Conservation (phyloP, 2,329 filamentous ascomycete genomes). For the Parastagonospora nodorum region DNA sequence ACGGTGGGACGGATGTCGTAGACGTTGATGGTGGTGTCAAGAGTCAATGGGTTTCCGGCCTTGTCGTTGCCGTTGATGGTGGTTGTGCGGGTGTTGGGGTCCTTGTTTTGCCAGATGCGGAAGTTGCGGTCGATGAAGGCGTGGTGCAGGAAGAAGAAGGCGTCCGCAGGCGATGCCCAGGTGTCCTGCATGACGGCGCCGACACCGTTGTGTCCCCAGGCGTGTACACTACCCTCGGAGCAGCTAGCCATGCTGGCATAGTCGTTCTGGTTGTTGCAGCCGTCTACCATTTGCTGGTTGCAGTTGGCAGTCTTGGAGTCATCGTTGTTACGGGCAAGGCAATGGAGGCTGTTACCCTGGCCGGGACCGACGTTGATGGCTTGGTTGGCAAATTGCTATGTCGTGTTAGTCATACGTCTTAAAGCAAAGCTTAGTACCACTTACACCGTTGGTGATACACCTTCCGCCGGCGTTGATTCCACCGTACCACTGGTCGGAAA, state of each 20-base stretch:
- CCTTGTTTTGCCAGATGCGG: slow-evolving; percentile 56
- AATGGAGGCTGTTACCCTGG: slow-evolving; percentile 32
- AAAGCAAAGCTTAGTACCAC: slow-evolving; percentile 7
- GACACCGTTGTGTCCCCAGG: slow-evolving; percentile 44
- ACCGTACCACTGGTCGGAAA: slow-evolving; percentile 35
- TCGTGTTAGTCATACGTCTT: slow-evolving; percentile 4
- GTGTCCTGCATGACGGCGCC: slow-evolving; percentile 42
- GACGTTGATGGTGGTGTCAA: slow-evolving; percentile 35
- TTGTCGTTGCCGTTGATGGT: slow-evolving; percentile 49
- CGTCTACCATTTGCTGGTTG: slow-evolving; percentile 32
- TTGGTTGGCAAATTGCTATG: slow-evolving; percentile 39
- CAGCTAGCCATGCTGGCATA: slow-evolving; percentile 38
- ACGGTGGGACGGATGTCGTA: slow-evolving; percentile 34
- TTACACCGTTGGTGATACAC: slow-evolving; percentile 42
- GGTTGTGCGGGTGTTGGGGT: slow-evolving; percentile 22
- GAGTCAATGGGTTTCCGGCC: slow-evolving; percentile 24
- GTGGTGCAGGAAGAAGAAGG: slow-evolving; percentile 58
- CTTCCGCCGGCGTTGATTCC: slow-evolving; percentile 27
- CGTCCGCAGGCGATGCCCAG: slow-evolving; percentile 41
- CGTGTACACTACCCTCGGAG: slow-evolving; percentile 37
- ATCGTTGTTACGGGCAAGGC: slow-evolving; percentile 38
- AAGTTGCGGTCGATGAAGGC: slow-evolving; percentile 56
- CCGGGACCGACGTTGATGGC: slow-evolving; percentile 39
- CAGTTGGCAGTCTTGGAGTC: slow-evolving; percentile 31
- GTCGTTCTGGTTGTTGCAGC: slow-evolving; percentile 28